These are phyloP conservation scores for Avena atlantica DNA, from an alignment of 176 grass and related monocot genomes.

Conservation along the genomic window DNA sequence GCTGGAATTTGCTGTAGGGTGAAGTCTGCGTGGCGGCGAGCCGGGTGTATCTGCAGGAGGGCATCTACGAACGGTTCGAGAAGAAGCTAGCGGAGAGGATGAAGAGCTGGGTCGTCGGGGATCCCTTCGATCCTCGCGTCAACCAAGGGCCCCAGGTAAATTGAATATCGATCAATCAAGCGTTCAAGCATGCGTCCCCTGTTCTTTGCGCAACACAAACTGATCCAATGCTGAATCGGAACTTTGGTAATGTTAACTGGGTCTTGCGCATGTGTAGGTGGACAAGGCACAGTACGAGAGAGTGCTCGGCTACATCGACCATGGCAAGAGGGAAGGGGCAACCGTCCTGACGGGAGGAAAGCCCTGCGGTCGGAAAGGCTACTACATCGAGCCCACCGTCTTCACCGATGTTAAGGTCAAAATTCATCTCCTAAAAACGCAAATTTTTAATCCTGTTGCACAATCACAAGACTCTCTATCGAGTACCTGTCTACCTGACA, in stretches of 20 bases:
- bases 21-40: conserved; percentile 49
- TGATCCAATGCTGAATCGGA: not conserved
- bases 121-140: conserved; percentile 51
- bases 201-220: conserved; percentile 5
- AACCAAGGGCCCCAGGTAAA: conserved; percentile 62
- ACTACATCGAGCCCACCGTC: conserved; percentile 61
- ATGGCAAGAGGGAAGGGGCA: conserved; percentile 58
- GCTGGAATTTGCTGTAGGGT: conserved; percentile 37
- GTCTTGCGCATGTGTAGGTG: conserved; percentile 27
- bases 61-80: conserved; percentile 58
- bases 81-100: conserved; percentile 43
- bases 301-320: conserved; percentile 55
- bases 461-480: too few species aligned
- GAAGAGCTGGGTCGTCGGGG: conserved; percentile 52
- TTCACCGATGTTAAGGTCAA: conserved; percentile 60
- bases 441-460: not conserved
- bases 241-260: not conserved
- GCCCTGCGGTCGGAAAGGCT: conserved; percentile 44
- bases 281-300: conserved; percentile 57
- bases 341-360: conserved; percentile 58
- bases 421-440: not conserved
- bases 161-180: not conserved
- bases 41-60: conserved; percentile 62
- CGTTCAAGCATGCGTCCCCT: not conserved
- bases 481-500: not conserved